These are phyloP conservation scores for Cucurbita maxima DNA, from an alignment of 306 rosid genomes.

Conservation along the genomic window DNA sequence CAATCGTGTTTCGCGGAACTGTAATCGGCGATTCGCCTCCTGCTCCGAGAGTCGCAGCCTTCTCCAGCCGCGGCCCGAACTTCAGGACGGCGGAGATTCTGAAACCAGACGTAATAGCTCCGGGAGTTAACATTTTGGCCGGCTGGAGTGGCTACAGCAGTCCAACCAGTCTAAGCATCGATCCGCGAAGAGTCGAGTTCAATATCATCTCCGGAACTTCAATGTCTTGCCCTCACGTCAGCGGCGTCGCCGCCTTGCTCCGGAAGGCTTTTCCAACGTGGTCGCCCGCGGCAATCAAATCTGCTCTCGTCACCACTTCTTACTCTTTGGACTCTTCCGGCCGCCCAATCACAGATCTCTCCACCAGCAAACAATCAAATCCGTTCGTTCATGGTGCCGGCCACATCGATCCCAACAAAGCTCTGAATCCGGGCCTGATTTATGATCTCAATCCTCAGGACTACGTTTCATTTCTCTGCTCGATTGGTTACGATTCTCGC, in stretches of 20 bases:
- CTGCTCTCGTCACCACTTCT: slow-evolving; percentile 72
- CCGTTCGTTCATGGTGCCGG: slow-evolving; percentile 78
- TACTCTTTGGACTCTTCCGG: slow-evolving; percentile 59
- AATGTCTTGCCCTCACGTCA: slow-evolving; percentile 85
- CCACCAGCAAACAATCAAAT: slow-evolving; percentile 48
- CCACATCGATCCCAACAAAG: slow-evolving; percentile 82
- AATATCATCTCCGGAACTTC: slow-evolving; percentile 93
- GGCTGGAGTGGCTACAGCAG: slow-evolving; percentile 69
- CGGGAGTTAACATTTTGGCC: slow-evolving; percentile 83
- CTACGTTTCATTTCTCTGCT: slow-evolving; percentile 66
- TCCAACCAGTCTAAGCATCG: slow-evolving; percentile 64
- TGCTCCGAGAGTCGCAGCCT: slow-evolving; percentile 70
- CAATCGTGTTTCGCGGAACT: slow-evolving; percentile 54
- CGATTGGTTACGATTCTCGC: slow-evolving; percentile 49
- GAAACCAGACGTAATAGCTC: slow-evolving; percentile 85
- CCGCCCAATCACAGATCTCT: slow-evolving; percentile 41
- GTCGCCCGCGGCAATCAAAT: slow-evolving; percentile 77
- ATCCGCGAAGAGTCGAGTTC: slow-evolving; percentile 75
- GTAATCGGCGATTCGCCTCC: slow-evolving; percentile 55
- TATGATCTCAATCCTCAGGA: slow-evolving; percentile 43
- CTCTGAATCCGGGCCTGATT: slow-evolving; percentile 67
- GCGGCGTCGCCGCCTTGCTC: slow-evolving; percentile 75
- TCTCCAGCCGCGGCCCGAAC: slow-evolving; percentile 86
- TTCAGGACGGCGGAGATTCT: slow-evolving; percentile 55
- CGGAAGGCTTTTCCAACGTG: slow-evolving; percentile 56